Conservation (phyloP, 345 rosid species). For the Mangifera indica region DNA sequence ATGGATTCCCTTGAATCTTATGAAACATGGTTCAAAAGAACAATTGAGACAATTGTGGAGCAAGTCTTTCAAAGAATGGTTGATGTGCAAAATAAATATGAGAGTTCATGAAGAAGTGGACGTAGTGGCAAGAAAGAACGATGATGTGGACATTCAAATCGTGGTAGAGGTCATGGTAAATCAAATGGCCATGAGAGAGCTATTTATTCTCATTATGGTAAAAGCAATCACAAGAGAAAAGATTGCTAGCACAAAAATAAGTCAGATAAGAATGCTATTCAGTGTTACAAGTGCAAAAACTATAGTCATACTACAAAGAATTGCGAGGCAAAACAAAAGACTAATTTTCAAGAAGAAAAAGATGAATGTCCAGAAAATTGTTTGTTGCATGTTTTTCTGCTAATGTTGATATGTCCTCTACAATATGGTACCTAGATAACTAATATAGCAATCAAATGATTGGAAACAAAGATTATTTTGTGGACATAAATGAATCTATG, state of each 20-base stretch:
- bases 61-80: background rate
- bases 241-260: background rate
- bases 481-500: background rate
- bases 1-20: background rate
- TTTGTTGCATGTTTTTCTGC: too few species aligned
- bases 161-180: background rate
- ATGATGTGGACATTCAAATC: background rate
- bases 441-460: background rate
- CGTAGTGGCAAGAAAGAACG: background rate
- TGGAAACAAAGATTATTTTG: background rate
- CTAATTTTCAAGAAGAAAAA: background rate
- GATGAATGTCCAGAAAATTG: background rate
- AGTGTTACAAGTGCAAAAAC: background rate
- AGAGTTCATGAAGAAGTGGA: background rate
- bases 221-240: background rate
- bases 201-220: background rate
- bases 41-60: accelerated
- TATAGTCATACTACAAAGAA: background rate
- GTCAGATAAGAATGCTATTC: background rate
- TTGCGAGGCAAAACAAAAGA: background rate
- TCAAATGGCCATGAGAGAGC: background rate
- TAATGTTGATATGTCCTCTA: background rate
- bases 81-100: background rate
- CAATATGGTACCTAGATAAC: background rate
- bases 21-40: background rate